phyloP scores from a whole-genome alignment of 352 stramenopile genomes.

The Phytophthora cryptogea region DNA sequence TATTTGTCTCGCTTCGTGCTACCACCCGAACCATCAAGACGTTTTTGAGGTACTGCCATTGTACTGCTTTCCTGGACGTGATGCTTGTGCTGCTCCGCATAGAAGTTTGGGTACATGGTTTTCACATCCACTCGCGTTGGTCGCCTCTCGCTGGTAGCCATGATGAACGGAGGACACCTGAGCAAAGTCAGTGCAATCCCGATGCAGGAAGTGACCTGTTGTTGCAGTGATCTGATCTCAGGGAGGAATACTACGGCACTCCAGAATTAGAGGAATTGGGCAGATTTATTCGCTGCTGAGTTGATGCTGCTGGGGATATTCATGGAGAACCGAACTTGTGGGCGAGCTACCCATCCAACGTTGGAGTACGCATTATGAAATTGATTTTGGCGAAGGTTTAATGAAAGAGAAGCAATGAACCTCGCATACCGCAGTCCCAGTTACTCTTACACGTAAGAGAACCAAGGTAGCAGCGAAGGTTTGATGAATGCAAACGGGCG shows the following conservation, averaged over 20 bases:
- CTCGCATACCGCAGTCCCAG: too few species aligned
- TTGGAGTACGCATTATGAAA: too few species aligned
- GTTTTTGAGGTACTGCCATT: conserved; percentile 24
- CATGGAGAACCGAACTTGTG: too few species aligned
- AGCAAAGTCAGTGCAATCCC: neutral
- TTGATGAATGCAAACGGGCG: conserved; percentile 59
- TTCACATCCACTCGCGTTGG: conserved; percentile 26
- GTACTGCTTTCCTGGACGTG: conserved; percentile 31
- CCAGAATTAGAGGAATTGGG: neutral
- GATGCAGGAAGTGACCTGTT: neutral
- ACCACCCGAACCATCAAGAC: conserved; percentile 14
- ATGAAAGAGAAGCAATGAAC: too few species aligned
- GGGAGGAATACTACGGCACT: neutral
- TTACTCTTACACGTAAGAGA: conserved; percentile 25
- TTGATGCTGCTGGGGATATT: too few species aligned
- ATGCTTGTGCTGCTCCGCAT: conserved; percentile 54
- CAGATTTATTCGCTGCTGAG: too few species aligned
- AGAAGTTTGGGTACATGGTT: conserved; percentile 62
- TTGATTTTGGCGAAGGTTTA: too few species aligned
- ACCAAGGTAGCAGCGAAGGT: conserved; percentile 30
- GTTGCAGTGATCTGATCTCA: neutral
- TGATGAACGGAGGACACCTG: conserved; percentile 1
- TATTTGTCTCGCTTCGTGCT: conserved; percentile 15
- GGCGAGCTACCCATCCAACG: too few species aligned
- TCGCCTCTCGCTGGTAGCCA: conserved; percentile 13